Conservation (phyloP, 768 basidiomycete species). For the Leccinum variicolor region DNA sequence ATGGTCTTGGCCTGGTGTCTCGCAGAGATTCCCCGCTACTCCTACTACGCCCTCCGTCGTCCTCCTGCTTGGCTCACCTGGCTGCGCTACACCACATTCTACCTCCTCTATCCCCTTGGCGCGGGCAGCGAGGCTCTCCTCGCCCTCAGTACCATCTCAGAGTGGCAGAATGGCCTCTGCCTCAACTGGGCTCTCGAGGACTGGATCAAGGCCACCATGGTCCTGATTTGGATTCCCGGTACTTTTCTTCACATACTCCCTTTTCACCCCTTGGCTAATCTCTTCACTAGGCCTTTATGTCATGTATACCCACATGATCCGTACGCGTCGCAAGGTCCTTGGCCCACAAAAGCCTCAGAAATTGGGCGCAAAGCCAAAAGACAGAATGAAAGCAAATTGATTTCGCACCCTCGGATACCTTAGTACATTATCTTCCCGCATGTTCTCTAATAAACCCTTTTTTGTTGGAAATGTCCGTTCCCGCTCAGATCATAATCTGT, state of each 20-base stretch:
- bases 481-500: slow-evolving; percentile 7
- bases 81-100: slow-evolving; percentile 92
- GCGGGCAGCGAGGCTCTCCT: slow-evolving; percentile 89
- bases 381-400: slow-evolving; percentile 22
- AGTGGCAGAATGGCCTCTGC: slow-evolving; percentile 41
- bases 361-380: slow-evolving; percentile 35
- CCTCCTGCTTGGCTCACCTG: slow-evolving; percentile 60
- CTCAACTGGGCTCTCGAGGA: slow-evolving; percentile 54
- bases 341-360: slow-evolving; percentile 34
- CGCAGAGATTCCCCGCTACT: slow-evolving; percentile 90
- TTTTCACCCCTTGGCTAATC: neutral
- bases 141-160: slow-evolving; percentile 70
- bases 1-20: slow-evolving; percentile 93
- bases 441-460: slow-evolving; percentile 21
- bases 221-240: slow-evolving; percentile 91
- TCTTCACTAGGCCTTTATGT: slow-evolving; percentile 42
- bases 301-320: slow-evolving; percentile 60
- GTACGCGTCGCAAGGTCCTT: slow-evolving; percentile 52
- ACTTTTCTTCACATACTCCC: slow-evolving; percentile 18
- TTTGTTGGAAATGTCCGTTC: slow-evolving; percentile 5
- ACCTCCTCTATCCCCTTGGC: slow-evolving; percentile 89
- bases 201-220: slow-evolving; percentile 55
- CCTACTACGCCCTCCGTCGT: slow-evolving; percentile 70
- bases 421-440: neutral
- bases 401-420: neutral